These are phyloP conservation scores for Aspergillus transmontanensis DNA, from an alignment of 2,329 filamentous ascomycete species.

Conservation along the genomic window DNA sequence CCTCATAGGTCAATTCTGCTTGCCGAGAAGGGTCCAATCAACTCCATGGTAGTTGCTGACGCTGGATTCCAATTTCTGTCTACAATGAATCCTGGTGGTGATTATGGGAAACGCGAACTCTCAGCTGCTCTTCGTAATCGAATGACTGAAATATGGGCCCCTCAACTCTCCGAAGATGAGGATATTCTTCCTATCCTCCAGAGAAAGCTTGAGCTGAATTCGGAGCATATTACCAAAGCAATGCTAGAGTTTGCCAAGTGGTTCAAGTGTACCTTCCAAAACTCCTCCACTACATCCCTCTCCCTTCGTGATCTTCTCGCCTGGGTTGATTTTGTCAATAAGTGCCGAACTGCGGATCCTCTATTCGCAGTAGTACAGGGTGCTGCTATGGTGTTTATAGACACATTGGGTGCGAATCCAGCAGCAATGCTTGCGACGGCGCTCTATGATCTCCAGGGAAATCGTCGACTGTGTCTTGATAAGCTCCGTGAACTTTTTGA, in stretches of 20 bases:
- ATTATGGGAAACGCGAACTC: constrained; percentile 97
- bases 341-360: constrained; percentile 53
- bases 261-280: constrained; percentile 82
- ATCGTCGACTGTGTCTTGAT: constrained; percentile 72
- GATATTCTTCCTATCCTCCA: constrained; percentile 87
- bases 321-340: constrained; percentile 92
- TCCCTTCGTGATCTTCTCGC: constrained; percentile 90
- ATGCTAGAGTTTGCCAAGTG: constrained; percentile 89
- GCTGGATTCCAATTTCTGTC: constrained; percentile 93
- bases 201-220: constrained; percentile 66
- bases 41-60: constrained; percentile 75
- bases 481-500: constrained; percentile 70
- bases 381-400: constrained; percentile 92
- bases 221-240: constrained; percentile 61
- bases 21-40: constrained; percentile 86
- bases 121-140: constrained; percentile 93
- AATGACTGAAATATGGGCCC: constrained; percentile 99
- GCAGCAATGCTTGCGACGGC: constrained; percentile 80
- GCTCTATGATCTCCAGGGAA: constrained; percentile 67
- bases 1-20: constrained; percentile 81
- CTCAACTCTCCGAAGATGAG: constrained; percentile 77
- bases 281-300: constrained; percentile 73
- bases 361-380: constrained; percentile 71
- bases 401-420: constrained; percentile 92
- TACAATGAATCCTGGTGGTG: constrained; percentile 98